Conservation (phyloP, 768 basidiomycete species). For the Boletus sp. region DNA sequence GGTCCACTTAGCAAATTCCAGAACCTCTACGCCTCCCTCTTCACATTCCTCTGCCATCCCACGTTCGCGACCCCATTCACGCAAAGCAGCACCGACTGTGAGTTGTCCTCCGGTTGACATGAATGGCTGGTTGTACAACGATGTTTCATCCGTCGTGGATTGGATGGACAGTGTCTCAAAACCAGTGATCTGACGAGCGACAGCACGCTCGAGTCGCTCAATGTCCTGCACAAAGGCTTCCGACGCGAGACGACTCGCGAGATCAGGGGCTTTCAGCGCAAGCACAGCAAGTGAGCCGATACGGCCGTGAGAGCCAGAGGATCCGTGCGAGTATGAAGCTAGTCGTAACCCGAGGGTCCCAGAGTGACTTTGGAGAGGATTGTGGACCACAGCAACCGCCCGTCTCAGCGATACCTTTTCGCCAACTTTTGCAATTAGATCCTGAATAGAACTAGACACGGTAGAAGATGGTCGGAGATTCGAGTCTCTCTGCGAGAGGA, state of each 20-base stretch:
- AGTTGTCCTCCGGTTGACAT: conserved; percentile 64
- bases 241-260: conserved; percentile 43
- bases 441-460: conserved; percentile 61
- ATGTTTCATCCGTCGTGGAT: conserved; percentile 41
- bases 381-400: conserved; percentile 42
- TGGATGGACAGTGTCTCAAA: conserved; percentile 63
- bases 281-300: conserved; percentile 58
- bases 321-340: conserved; percentile 60
- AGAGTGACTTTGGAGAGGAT: conserved; percentile 35
- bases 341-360: conserved; percentile 43
- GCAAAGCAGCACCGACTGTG: conserved; percentile 36
- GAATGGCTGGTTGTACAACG: conserved; percentile 71
- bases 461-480: conserved; percentile 41
- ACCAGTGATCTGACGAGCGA: conserved; percentile 85
- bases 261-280: conserved; percentile 45
- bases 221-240: conserved; percentile 55
- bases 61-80: conserved; percentile 51
- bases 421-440: conserved; percentile 71
- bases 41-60: conserved; percentile 38
- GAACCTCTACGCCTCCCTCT: conserved; percentile 34
- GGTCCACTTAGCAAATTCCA: conserved; percentile 65
- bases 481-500: conserved; percentile 44
- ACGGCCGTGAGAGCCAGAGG: conserved; percentile 50
- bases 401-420: conserved; percentile 74
- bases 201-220: conserved; percentile 60